Conservation (phyloP, 148 eudicot species). For the Limonium bicolor region DNA sequence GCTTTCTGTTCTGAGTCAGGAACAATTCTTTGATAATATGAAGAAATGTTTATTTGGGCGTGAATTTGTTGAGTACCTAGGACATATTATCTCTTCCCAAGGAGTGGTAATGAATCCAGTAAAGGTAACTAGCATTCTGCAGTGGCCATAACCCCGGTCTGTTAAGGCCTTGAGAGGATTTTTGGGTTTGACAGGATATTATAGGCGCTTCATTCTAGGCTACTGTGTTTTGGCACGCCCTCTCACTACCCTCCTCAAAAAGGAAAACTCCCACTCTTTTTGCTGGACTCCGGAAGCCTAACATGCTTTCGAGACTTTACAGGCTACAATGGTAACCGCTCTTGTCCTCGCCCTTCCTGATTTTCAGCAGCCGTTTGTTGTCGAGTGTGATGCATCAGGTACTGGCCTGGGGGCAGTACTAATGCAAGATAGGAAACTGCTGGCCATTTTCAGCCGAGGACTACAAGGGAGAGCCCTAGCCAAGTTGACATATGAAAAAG, state of each 20-base stretch:
- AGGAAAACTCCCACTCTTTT: neutral
- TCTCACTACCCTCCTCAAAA: neutral
- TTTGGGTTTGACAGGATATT: neutral
- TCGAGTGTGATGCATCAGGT: no score
- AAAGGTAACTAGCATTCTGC: neutral
- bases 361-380: no score
- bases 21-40: neutral
- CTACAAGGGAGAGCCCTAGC: no score
- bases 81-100: neutral
- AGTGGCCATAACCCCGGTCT: neutral
- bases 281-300: neutral
- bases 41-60: slow-evolving; percentile 1
- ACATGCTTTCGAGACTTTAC: no score
- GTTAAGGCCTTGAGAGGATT: neutral
- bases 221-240: neutral
- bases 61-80: neutral
- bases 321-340: no score
- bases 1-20: neutral
- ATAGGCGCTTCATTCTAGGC: neutral
- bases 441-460: no score
- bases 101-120: neutral
- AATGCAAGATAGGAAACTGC: no score
- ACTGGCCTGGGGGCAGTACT: no score
- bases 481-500: no score
- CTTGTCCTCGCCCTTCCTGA: no score